Evolutionary conservation across 371 early-diverging fungal species (phyloP).

Genomic region (Syncephalastrum contaminatum): DNA sequence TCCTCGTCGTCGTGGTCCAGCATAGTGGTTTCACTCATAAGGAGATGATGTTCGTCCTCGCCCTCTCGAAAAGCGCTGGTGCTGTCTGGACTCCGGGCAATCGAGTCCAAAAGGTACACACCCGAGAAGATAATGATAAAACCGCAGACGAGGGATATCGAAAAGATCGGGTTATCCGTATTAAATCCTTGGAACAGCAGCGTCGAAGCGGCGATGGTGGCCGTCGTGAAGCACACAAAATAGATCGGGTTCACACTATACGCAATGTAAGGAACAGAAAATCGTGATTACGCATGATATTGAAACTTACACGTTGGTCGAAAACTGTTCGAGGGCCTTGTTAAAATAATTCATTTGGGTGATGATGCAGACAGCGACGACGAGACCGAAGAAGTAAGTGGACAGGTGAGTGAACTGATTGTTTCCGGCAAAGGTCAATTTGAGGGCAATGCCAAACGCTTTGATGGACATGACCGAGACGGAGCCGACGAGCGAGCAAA

Average conservation of each 20-base stretch:
- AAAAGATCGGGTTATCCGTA: conserved; percentile 66
- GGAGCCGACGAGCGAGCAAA: conserved; percentile 86
- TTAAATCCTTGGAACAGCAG: conserved; percentile 89
- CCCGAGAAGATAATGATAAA: conserved; percentile 92
- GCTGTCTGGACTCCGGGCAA: conserved; percentile 17
- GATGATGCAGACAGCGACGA: conserved; percentile 78
- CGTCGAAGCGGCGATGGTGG: conserved; percentile 87
- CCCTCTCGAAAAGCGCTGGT: not conserved
- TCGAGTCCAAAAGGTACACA: conserved; percentile 71
- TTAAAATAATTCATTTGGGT: conserved; percentile 97
- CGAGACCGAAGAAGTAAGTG: conserved; percentile 83
- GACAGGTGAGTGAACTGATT: conserved; percentile 88
- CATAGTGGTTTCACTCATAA: conserved; percentile 53
- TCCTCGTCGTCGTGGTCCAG: conserved; percentile 31
- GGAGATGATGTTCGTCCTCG: conserved; percentile 26
- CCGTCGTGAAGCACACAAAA: conserved; percentile 91
- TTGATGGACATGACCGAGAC: conserved; percentile 91
- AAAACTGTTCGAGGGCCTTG: conserved; percentile 89
- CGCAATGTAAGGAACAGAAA: no score
- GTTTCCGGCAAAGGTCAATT: conserved; percentile 85
- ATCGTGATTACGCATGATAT: not conserved
- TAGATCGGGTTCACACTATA: conserved; percentile 83
- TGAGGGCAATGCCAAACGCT: conserved; percentile 89
- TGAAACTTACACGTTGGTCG: conserved; percentile 72
- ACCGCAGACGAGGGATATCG: conserved; percentile 82